Conservation (phyloP, 2,329 filamentous ascomycete genomes). For the Colletotrichum eleusines region DNA sequence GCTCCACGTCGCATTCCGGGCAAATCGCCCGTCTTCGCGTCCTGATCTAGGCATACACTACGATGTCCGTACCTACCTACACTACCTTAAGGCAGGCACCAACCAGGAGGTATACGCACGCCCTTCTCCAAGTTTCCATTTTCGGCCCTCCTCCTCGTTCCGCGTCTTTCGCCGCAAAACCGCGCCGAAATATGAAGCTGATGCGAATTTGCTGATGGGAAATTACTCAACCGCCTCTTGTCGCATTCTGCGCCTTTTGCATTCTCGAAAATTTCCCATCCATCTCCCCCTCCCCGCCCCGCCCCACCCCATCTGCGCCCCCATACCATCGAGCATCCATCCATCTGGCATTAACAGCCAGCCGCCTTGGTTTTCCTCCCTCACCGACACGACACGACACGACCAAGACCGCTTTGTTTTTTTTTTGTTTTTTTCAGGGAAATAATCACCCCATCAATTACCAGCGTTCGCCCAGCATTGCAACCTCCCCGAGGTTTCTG, state of each 20-base stretch:
- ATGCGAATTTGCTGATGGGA: slow-evolving; percentile 6
- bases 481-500: slow-evolving; percentile 2
- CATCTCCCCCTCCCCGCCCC: not conserved
- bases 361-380: slow-evolving; percentile 7
- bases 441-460: not conserved
- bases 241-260: slow-evolving; percentile 10
- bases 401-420: not conserved
- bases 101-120: too few relatives aligned
- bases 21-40: not conserved
- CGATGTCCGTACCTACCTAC: too few relatives aligned
- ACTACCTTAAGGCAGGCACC: too few relatives aligned
- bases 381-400: slow-evolving; percentile 16
- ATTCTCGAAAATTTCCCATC: slow-evolving; percentile 11
- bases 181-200: slow-evolving; percentile 9
- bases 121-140: slow-evolving; percentile 14
- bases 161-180: not conserved
- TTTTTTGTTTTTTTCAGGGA: not conserved
- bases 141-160: not conserved
- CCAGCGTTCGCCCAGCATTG: not conserved
- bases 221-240: not conserved
- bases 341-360: slow-evolving; percentile 9
- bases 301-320: not conserved
- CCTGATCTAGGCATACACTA: not conserved
- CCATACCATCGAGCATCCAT: not conserved
- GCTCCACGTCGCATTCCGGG: not conserved